Evolutionary conservation across 129 eudicot genomes (phyloP), one percentile per base, ranked within the genome.

Genomic region (Escallonia rubra): DNA sequence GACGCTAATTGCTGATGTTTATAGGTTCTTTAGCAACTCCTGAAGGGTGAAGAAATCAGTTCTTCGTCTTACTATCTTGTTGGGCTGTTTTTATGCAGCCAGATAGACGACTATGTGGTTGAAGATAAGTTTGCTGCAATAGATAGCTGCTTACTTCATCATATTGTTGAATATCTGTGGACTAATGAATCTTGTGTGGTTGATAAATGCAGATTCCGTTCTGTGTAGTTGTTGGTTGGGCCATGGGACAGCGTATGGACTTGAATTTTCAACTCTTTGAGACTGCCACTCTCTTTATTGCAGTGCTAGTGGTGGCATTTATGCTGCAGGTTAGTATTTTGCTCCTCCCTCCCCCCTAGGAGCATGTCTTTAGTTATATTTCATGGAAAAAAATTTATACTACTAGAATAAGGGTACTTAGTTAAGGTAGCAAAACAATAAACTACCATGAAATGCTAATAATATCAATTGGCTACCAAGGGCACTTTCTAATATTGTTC

Each of bases 201-300:
- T 76, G 72, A 61, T 58, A 59, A 55, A 40, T 85, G 74, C 88
- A 91, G 97, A 91, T 91, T 53, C 97, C 97, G 4, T 91, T 85
- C 75, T 91, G 97, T 69, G 97, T 91, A 60, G 89, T 91, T 63
- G 86, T 88, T 66, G 97, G 96, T 67, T 91, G 97, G 97, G 57
- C 83, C 69, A 91, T 91, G 94, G 96, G 96, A 45, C 73, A 88
- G 71, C 89, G 75, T 14, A 91, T 91, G 97, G 94, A 91, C 82
- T 72, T 91, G 89, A 91, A 91, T 74, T 91, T 91, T 69, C 94
- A 88, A 65, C 94, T 88, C 60, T 91, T 91, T 74, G 97, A 88
- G 82, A 91, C 97, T 43, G 97, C 97, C 41, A 83, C 96, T 6
- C 96, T 91, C 40, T 91, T 91, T 69, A 88, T 91, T 72, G 86